These are phyloP conservation scores for Chrysosporium keratinophilum DNA, from an alignment of 2,329 filamentous ascomycete species.

Conservation along the genomic window DNA sequence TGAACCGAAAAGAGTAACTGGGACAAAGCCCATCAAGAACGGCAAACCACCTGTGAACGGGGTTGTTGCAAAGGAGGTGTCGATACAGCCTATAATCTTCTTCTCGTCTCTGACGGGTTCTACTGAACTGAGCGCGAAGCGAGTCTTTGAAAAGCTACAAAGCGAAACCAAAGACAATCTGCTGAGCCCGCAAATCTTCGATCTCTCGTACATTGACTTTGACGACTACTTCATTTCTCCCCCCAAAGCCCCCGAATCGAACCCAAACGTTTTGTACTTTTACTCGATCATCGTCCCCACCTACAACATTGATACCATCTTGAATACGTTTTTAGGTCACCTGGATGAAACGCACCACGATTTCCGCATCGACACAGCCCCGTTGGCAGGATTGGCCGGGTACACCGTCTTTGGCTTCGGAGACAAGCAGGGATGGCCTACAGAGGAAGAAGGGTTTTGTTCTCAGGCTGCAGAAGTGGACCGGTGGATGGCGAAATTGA, in stretches of 20 bases:
- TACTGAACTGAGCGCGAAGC: constrained; percentile 62
- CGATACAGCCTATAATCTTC: constrained; percentile 63
- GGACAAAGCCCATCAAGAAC: constrained; percentile 12
- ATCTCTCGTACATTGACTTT: constrained; percentile 78
- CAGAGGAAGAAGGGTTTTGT: constrained; percentile 82
- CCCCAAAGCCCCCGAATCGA: constrained; percentile 49
- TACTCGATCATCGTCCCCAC: constrained; percentile 80
- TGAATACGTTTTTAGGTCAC: constrained; percentile 78
- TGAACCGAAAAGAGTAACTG: constrained; percentile 16
- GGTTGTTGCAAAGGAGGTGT: neutral
- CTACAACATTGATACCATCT: constrained; percentile 90
- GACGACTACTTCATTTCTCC: constrained; percentile 82
- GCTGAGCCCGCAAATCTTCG: constrained; percentile 55
- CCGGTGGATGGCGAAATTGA: constrained; percentile 95
- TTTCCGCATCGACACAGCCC: constrained; percentile 86
- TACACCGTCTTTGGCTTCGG: constrained; percentile 94
- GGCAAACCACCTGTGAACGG: neutral
- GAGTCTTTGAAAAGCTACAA: constrained; percentile 50
- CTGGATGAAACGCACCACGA: constrained; percentile 90
- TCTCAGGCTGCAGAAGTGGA: constrained; percentile 85
- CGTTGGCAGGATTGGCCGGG: constrained; percentile 63
- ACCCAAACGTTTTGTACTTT: constrained; percentile 50
- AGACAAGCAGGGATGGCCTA: constrained; percentile 84
- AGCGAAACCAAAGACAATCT: constrained; percentile 30
- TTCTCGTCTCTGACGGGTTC: constrained; percentile 80